Evolutionary conservation across 768 basidiomycete genomes (phyloP), one percentile per base, ranked within the genome.

Genomic region (Podaxis sp.): DNA sequence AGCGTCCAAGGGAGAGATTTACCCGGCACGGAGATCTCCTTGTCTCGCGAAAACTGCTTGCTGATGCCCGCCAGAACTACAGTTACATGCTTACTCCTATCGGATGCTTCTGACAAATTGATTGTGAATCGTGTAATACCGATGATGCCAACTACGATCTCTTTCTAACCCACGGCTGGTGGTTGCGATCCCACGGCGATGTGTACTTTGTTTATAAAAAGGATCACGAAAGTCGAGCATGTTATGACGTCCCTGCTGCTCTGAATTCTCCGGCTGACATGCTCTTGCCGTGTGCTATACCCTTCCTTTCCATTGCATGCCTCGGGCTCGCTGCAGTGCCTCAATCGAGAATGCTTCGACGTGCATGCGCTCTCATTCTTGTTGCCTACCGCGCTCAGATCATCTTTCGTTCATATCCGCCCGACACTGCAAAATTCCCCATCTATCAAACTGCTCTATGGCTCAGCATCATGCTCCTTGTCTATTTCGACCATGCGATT

Each of bases 401-500:
- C 49, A 20, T 50, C 26, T 50, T 24, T 24, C 24, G 24, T 4
- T 22, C 49, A 12, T 22, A 50, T 13, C 20, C 49, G 26, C 49
- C 49, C 0, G 26, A 22, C 22, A 24, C 26, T 22, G 20, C 8
- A 4, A 22, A 22, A 28, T 50, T 50, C 13, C 13, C 13, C 26
- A 50, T 50, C 24, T 56, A 56, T 41, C 56, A 56, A 46, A 56
- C 38, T 26, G 38, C 40, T 12, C 26, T 56, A 15, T 56, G 15
- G 24, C 11, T 46, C 10, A 28, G 24, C 38, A 41, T 56, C 56
- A 44, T 30, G 40, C 30, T 62, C 6, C 60, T 64, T 22, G 64
- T 46, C 1, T 56, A 60, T 20, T 60, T 49, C 13, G 54, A 65
- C 40, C 58, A 54, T 17, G 33, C 62, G 44, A 20, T 67, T 33